A percentile compares a stretch with the other conserved stretches of the same genome.
Conservation (phyloP, 1,139 yeast species). For the Protomyces gravidus region DNA sequence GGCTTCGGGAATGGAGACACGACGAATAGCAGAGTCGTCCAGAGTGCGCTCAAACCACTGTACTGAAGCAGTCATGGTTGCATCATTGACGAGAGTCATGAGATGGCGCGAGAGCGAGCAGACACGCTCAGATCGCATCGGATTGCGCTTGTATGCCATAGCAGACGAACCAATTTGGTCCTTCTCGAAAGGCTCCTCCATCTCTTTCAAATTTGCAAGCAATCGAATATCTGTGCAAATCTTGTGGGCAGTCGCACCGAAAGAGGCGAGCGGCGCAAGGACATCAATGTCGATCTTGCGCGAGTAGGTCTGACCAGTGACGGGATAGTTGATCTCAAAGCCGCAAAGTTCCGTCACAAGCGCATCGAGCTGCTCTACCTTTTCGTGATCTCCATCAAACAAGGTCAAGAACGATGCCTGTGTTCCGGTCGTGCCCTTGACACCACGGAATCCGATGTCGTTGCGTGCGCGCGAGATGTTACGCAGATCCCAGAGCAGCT, state of each 20-base stretch:
- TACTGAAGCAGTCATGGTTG: constrained; percentile 92
- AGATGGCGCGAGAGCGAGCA: constrained; percentile 94
- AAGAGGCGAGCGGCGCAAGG: constrained; percentile 83
- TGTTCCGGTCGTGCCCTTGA: constrained; percentile 98
- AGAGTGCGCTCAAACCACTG: constrained; percentile 99
- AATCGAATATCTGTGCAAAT: constrained; percentile 95
- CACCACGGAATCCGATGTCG: constrained; percentile 95
- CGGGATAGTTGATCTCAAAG: constrained; percentile 91
- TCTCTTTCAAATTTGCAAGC: constrained; percentile 91
- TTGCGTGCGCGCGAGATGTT: constrained; percentile 94
- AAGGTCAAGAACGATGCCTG: constrained; percentile 93
- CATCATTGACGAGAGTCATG: constrained; percentile 86
- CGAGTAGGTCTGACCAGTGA: constrained; percentile 96
- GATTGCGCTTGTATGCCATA: constrained; percentile 99
- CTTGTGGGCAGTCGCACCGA: constrained; percentile 96
- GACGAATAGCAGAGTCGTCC: constrained; percentile 96
- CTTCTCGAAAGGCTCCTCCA: constrained; percentile 97
- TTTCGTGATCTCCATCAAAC: constrained; percentile 94
- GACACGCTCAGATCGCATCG: constrained; percentile 98
- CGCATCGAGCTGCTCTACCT: constrained; percentile 75
- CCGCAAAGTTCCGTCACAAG: constrained; percentile 90
- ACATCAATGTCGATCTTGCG: constrained; percentile 97
- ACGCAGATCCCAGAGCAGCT: constrained; percentile 94
- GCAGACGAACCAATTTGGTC: constrained; percentile 97
- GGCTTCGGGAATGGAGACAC: constrained; percentile 95